Conservation (phyloP, 352 stramenopile species). For the Pythium plurisporium region DNA sequence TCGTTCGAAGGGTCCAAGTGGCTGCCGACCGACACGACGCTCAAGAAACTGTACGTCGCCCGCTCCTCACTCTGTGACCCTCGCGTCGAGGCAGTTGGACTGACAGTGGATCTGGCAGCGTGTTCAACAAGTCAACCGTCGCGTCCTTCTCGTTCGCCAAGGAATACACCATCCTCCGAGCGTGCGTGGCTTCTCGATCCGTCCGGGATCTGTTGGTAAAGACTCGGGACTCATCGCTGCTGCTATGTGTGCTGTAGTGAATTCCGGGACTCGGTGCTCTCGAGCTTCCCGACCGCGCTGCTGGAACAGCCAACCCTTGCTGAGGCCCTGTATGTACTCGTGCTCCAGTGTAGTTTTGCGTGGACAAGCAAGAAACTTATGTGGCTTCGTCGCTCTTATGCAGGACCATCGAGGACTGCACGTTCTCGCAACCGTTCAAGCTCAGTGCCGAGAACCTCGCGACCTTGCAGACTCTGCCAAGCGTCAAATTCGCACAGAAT, state of each 20-base stretch:
- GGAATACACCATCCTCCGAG: conserved; percentile 31
- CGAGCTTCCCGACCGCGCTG: conserved; percentile 6
- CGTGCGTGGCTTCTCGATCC: conserved; percentile 30
- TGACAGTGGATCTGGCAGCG: conserved; percentile 18
- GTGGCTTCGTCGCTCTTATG: conserved; percentile 5
- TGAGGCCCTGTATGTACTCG: conserved; percentile 8
- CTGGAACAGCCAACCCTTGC: not conserved
- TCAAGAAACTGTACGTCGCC: conserved; percentile 20
- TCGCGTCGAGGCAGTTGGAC: not conserved
- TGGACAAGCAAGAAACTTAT: not conserved
- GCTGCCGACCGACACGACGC: conserved; percentile 6
- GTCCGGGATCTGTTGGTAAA: too few relatives aligned
- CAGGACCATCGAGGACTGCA: conserved; percentile 16
- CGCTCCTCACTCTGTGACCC: not conserved
- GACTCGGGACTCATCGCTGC: too few relatives aligned
- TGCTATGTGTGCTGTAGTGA: not conserved
- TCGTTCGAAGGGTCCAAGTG: conserved; percentile 21
- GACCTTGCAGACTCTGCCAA: conserved; percentile 16
- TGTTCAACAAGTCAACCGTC: conserved; percentile 39
- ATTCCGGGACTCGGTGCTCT: not conserved
- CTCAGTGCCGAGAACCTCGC: conserved; percentile 14
- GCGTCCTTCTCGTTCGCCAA: conserved; percentile 30
- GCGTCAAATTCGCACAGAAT: conserved; percentile 18
- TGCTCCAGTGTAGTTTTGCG: not conserved
- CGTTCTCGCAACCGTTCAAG: conserved; percentile 16